Evolutionary conservation across 768 basidiomycete species (phyloP), one percentile per base, ranked within the genome.

Genomic region (Cystofilobasidium bisporidii): DNA sequence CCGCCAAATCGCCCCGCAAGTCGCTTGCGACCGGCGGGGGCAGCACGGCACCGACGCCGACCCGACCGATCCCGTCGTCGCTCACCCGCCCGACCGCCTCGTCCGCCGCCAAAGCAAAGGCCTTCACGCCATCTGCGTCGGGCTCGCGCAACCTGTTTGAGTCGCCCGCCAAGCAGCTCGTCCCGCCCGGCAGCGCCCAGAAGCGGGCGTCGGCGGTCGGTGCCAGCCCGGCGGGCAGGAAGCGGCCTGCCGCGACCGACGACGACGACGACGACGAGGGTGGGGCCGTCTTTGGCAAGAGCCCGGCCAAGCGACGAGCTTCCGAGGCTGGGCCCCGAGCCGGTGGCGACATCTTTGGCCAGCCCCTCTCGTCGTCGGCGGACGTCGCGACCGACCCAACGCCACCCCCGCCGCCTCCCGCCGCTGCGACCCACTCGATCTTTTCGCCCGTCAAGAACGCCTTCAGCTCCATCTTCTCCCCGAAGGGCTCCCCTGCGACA

Each of bases 91-190:
- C 73, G 33, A 75, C 75, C 22, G 71, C 71, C 0, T 71, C 74
- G 12, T 76, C 75, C n/a, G 68, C 60, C 3, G 71, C 71, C 40
- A 75, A 73, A 62, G 45, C 65, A 24, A 71, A 69, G 47, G 22
- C 47, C 6, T 24, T 48, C n/a, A 24, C 20, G 20, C 60, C 32
- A 38, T 55, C 36, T 33, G 66, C 36, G 43, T 69, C 57, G 61
- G 17, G 58, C 66, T 43, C 71, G 62, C 71, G 73, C 32, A 76
- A 76, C 56, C 71, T 76, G 15, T 77, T 76, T 48, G 75, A 74
- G 22, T 75, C 75, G 38, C 74, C 74, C 0, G 75, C 75, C 14
- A 72, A 71, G 28, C 73, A 60, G n/a, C n/a, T n/a, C n/a, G n/a
- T n/a, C n/a, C n/a, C n/a, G n/a, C n/a, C n/a, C n/a, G n/a, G n/a